phyloP scores from a whole-genome alignment of 345 rosid species.

The Ceriops tagal region DNA sequence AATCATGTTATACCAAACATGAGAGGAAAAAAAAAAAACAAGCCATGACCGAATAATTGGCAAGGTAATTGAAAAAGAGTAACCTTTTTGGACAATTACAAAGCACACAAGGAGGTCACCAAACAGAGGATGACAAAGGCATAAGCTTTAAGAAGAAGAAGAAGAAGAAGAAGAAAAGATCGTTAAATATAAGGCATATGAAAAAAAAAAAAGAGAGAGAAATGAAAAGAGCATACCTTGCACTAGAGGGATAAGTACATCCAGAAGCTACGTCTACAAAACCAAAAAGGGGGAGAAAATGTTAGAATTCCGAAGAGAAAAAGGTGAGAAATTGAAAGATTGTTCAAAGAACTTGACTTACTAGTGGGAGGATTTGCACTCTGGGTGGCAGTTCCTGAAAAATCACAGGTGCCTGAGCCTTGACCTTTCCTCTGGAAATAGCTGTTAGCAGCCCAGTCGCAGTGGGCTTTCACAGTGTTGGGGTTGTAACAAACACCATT shows the following conservation, averaged over 20 bases:
- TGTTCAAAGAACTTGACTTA: conserved; percentile 13
- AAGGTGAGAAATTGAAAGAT: neutral
- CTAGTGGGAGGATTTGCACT: conserved; percentile 42
- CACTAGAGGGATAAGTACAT: conserved; percentile 16
- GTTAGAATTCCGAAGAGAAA: neutral
- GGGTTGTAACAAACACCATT: conserved; percentile 70
- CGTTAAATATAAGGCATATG: neutral
- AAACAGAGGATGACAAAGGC: neutral
- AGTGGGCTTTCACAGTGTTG: conserved; percentile 67
- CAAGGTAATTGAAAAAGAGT: neutral
- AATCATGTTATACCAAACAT: too few species aligned
- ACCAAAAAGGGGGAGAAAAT: neutral
- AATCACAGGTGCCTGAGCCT: conserved; percentile 54
- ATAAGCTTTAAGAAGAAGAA: neutral
- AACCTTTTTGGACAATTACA: neutral
- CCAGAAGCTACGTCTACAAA: conserved; percentile 14
- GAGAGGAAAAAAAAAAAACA: too few species aligned
- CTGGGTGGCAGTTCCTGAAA: conserved; percentile 49
- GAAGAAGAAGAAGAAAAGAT: neutral
- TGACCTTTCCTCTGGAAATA: conserved; percentile 61
- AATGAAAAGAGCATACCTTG: conserved; percentile 8
- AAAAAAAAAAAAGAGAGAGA: too few species aligned
- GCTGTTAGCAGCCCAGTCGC: conserved; percentile 73
- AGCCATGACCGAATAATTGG: too few species aligned
- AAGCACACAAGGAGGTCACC: conserved; percentile 3